Evolutionary conservation across 441 rosid species (phyloP).

Genomic region (Manihot esculenta): DNA sequence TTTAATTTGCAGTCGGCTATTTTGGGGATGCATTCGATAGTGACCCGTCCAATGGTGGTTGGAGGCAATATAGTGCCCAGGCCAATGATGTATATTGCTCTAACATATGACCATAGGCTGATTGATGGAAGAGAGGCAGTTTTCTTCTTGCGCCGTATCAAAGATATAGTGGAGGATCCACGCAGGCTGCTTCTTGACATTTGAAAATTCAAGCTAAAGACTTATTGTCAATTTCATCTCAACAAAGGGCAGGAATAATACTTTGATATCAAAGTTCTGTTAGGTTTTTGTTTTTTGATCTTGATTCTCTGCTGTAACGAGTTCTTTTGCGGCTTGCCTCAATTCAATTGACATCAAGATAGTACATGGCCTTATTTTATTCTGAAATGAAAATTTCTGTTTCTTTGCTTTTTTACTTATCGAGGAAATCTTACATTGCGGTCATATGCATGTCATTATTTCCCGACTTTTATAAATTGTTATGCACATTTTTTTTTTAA

Average conservation of each 20-base stretch:
- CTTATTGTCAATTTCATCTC: constrained; percentile 12
- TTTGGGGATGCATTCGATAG: constrained; percentile 97
- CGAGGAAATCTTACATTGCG: background rate
- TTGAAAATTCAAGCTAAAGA: constrained; percentile 31
- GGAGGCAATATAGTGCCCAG: constrained; percentile 74
- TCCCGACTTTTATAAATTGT: background rate
- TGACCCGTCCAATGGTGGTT: constrained; percentile 88
- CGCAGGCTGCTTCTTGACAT: constrained; percentile 88
- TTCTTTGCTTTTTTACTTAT: background rate
- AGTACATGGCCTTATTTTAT: background rate
- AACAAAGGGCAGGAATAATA: constrained; percentile 30
- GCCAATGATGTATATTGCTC: constrained; percentile 98
- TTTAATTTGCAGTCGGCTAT: constrained; percentile 75
- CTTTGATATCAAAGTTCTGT: constrained; percentile 31
- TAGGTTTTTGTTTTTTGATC: constrained; percentile 17
- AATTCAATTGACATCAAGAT: constrained; percentile 23
- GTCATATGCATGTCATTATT: background rate
- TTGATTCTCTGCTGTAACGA: constrained; percentile 19
- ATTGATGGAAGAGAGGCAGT: constrained; percentile 99
- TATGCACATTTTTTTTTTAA: background rate
- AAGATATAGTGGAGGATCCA: constrained; percentile 95
- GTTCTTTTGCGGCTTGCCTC: constrained; percentile 36
- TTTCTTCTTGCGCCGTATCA: constrained; percentile 91
- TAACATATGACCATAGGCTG: constrained; percentile 93
- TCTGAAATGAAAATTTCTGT: background rate